These are phyloP conservation scores for Borovskyia barvae DNA, from an alignment of 208 protist genomes.

Conservation along the genomic window DNA sequence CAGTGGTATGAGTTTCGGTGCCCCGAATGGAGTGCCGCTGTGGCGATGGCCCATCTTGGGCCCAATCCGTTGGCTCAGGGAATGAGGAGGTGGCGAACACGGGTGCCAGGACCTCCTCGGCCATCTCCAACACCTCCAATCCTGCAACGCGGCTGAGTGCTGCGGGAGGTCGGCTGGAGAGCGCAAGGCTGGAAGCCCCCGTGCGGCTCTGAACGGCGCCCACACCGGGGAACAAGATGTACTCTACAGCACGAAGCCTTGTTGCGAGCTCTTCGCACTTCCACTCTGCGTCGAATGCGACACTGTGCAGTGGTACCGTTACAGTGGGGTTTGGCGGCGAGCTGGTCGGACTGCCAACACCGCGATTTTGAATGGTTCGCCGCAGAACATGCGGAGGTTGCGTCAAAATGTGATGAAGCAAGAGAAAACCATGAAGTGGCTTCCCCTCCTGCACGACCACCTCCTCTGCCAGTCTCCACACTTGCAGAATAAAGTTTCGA, in stretches of 20 bases:
- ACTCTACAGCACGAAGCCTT: slow-evolving; percentile 51
- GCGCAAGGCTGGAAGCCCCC: background rate
- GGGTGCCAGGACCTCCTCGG: slow-evolving; percentile 45
- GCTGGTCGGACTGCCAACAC: too few relatives aligned
- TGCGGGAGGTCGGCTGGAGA: slow-evolving; percentile 4
- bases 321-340: background rate
- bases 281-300: slow-evolving; percentile 32
- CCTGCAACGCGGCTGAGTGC: slow-evolving; percentile 17
- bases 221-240: slow-evolving; percentile 22
- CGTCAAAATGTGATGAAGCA: slow-evolving; percentile 25
- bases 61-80: background rate
- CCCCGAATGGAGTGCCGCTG: too few relatives aligned
- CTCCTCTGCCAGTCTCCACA: slow-evolving; percentile 45
- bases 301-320: slow-evolving; percentile 2
- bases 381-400: slow-evolving; percentile 15
- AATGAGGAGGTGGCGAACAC: slow-evolving; percentile 30
- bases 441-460: slow-evolving; percentile 35
- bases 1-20: too few relatives aligned
- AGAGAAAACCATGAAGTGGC: slow-evolving; percentile 47
- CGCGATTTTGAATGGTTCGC: background rate
- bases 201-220: background rate
- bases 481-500: slow-evolving; percentile 8
- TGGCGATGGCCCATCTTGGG: too few relatives aligned
- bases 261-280: slow-evolving; percentile 45
- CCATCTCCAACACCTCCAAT: slow-evolving; percentile 40